Conservation (phyloP, 169 alveolate genomes). For the Eimeria tenella region DNA sequence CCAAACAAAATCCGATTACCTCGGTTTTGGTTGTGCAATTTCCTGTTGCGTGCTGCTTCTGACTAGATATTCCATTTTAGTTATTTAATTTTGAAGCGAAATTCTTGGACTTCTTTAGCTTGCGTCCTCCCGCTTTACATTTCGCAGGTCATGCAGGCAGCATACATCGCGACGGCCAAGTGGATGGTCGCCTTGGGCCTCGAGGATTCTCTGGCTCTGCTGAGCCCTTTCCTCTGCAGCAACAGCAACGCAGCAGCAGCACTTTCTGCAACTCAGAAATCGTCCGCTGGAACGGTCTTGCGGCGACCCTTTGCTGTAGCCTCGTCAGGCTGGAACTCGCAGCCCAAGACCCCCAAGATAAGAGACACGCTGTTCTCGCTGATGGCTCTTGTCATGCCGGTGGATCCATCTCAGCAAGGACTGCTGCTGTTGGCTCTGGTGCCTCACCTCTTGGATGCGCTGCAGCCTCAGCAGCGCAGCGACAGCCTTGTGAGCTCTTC, state of each 20-base stretch:
- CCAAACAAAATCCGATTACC: not conserved
- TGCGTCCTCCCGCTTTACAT: not conserved
- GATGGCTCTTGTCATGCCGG: constrained; percentile 41
- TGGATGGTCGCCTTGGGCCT: constrained; percentile 71
- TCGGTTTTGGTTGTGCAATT: not conserved
- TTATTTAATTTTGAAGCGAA: no score
- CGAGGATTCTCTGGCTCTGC: constrained; percentile 54
- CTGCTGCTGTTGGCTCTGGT: constrained; percentile 33
- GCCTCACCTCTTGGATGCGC: constrained; percentile 72
- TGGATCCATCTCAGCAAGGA: constrained; percentile 30
- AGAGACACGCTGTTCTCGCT: constrained; percentile 54
- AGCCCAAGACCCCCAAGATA: not conserved
- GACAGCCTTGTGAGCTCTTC: not conserved
- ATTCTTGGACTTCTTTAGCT: not conserved
- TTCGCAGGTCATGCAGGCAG: constrained; percentile 65
- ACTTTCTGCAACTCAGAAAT: not conserved
- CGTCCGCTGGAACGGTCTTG: constrained; percentile 15
- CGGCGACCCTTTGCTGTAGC: constrained; percentile 48
- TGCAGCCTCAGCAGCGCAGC: constrained; percentile 49
- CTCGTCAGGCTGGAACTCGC: constrained; percentile 1
- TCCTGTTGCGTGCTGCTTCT: not conserved
- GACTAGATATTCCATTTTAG: no score
- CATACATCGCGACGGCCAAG: constrained; percentile 74
- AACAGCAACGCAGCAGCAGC: constrained; percentile 1
- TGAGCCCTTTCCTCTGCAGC: constrained; percentile 51